Percentiles rank a stretch among this genome's conserved stretches.
Conservation (phyloP, 768 basidiomycete species). For the Suillus subaureus region DNA sequence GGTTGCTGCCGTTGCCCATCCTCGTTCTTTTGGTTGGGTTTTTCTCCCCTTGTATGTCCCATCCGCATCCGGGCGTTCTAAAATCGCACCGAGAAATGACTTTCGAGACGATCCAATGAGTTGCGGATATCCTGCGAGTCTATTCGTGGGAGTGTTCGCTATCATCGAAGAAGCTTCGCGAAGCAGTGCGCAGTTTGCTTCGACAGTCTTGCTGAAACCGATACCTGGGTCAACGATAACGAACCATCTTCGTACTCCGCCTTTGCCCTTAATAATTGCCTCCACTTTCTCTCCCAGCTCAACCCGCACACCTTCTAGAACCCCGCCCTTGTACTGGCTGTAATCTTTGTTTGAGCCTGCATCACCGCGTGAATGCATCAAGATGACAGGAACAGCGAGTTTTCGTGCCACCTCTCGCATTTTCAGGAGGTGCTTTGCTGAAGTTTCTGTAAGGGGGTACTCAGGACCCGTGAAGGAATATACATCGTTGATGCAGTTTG, state of each 20-base stretch:
- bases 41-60: slow-evolving; percentile 47
- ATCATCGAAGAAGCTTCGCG: slow-evolving; percentile 51
- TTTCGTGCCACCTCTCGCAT: slow-evolving; percentile 72
- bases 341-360: slow-evolving; percentile 77
- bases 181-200: slow-evolving; percentile 74
- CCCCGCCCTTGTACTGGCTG: slow-evolving; percentile 44
- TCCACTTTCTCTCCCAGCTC: slow-evolving; percentile 77
- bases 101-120: slow-evolving; percentile 85
- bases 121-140: slow-evolving; percentile 58
- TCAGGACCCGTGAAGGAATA: slow-evolving; percentile 74
- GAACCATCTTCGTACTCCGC: slow-evolving; percentile 84
- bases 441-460: slow-evolving; percentile 36
- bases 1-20: slow-evolving; percentile 78
- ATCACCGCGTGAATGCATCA: slow-evolving; percentile 95
- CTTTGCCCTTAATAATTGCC: slow-evolving; percentile 60
- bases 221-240: slow-evolving; percentile 91
- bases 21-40: slow-evolving; percentile 66
- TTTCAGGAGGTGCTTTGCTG: slow-evolving; percentile 44
- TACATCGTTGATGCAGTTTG: slow-evolving; percentile 94
- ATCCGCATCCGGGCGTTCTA: slow-evolving; percentile 46
- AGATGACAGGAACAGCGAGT: slow-evolving; percentile 74
- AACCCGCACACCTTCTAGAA: slow-evolving; percentile 65
- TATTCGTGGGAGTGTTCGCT: slow-evolving; percentile 45
- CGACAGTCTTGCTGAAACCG: slow-evolving; percentile 88
- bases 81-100: slow-evolving; percentile 74